Percentiles rank a stretch among this genome's conserved stretches.
These are phyloP conservation scores for Trichosporon ovoides DNA, from an alignment of 1,284 basidiomycete genomes.

Conservation along the genomic window DNA sequence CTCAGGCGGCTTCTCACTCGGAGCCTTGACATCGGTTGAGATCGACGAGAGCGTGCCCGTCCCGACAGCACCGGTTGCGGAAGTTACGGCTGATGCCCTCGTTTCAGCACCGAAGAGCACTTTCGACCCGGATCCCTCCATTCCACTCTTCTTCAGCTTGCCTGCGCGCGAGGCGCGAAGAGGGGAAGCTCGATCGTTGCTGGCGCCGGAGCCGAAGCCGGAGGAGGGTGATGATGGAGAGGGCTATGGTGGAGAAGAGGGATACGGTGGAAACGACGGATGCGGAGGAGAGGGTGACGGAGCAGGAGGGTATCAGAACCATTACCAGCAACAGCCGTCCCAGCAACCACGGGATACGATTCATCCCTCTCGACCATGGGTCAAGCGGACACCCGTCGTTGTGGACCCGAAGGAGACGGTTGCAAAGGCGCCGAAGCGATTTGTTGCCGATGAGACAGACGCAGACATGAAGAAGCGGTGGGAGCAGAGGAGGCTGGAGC, in stretches of 20 bases:
- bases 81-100: slow-evolving; percentile 12
- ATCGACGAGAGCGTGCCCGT: slow-evolving; percentile 42
- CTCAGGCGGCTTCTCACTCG: slow-evolving; percentile 32
- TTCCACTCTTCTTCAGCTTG: slow-evolving; percentile 43
- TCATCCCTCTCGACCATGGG: not conserved
- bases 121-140: slow-evolving; percentile 32
- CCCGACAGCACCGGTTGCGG: slow-evolving; percentile 16
- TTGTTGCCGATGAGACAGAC: slow-evolving; percentile 32
- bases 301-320: not conserved
- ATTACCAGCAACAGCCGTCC: not conserved
- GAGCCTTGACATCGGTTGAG: slow-evolving; percentile 39
- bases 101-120: slow-evolving; percentile 22
- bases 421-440: slow-evolving; percentile 40
- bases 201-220: slow-evolving; percentile 7
- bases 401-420: not conserved
- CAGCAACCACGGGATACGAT: not conserved
- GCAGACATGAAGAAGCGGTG: slow-evolving; percentile 61
- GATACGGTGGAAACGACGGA: too few relatives aligned
- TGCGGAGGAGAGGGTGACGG: not conserved
- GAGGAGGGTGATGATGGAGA: slow-evolving; percentile 7
- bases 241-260: slow-evolving; percentile 18
- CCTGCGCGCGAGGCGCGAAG: slow-evolving; percentile 9
- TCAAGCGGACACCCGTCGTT: not conserved
- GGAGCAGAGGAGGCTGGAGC: slow-evolving; percentile 62
- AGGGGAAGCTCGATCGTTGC: slow-evolving; percentile 23